A percentile compares a stretch with the other conserved stretches of the same genome.
These are phyloP conservation scores for Clonostachys byssicola DNA, from an alignment of 2,329 filamentous ascomycete species.

Conservation along the genomic window DNA sequence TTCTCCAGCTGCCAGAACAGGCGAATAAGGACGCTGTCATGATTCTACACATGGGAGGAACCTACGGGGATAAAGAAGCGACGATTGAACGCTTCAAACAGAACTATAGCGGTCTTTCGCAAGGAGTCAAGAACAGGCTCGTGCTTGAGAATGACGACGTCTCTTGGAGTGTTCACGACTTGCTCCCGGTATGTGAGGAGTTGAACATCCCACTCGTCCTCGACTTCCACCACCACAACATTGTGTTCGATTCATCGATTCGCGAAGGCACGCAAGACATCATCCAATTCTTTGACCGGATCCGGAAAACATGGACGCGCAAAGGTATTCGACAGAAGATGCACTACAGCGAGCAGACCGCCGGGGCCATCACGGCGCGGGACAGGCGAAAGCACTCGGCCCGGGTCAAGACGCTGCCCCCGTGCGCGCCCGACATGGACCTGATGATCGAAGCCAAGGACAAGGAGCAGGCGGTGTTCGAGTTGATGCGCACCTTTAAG, in stretches of 20 bases:
- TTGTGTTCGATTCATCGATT: constrained; percentile 72
- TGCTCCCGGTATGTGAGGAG: constrained; percentile 87
- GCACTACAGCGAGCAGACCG: constrained; percentile 81
- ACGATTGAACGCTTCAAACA: constrained; percentile 74
- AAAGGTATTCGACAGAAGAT: constrained; percentile 92
- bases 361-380: constrained; percentile 63
- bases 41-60: constrained; percentile 90
- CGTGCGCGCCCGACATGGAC: constrained; percentile 80
- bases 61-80: constrained; percentile 80
- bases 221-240: constrained; percentile 95
- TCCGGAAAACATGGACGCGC: constrained; percentile 76
- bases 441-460: constrained; percentile 99
- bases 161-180: constrained; percentile 85
- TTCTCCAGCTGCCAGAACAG: constrained; percentile 74
- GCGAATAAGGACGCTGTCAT: constrained; percentile 83
- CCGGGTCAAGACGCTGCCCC: constrained; percentile 74
- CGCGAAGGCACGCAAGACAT: constrained; percentile 86
- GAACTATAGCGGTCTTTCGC: constrained; percentile 65
- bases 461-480: constrained; percentile 94
- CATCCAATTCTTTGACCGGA: constrained; percentile 67
- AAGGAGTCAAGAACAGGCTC: constrained; percentile 71
- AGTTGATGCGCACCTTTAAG: constrained; percentile 84
- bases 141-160: constrained; percentile 96
- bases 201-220: constrained; percentile 90
- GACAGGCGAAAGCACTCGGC: constrained; percentile 83